phyloP scores from a whole-genome alignment of 2,329 filamentous ascomycete species.

The Neurospora crassa region DNA sequence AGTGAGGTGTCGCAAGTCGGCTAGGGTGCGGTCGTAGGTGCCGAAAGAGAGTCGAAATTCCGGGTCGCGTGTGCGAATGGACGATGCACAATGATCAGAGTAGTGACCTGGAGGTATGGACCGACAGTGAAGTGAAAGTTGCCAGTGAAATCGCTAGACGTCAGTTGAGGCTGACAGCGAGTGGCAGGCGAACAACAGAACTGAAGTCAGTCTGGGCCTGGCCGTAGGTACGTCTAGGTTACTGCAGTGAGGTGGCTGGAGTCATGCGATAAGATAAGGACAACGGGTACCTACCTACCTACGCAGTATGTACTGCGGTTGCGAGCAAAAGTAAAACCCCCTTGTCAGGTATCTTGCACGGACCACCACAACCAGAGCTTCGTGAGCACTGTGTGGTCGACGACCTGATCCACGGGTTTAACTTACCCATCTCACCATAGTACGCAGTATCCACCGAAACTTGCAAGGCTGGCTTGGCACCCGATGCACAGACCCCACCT shows the following conservation, averaged over 20 bases:
- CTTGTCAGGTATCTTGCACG: too few relatives aligned
- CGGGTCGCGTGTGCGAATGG: neutral
- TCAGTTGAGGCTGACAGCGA: constrained; percentile 5
- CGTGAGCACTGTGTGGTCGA: too few relatives aligned
- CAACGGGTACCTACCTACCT: too few relatives aligned
- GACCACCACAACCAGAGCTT: too few relatives aligned
- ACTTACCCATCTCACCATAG: too few relatives aligned
- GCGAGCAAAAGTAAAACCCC: too few relatives aligned
- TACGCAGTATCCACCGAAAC: neutral
- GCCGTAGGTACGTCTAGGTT: neutral
- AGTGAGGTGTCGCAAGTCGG: neutral
- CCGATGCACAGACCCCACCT: constrained; percentile 13
- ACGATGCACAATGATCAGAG: neutral
- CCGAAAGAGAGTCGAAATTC: neutral
- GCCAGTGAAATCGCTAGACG: neutral
- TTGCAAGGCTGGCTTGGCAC: neutral
- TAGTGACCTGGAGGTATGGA: neutral
- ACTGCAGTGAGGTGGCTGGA: neutral
- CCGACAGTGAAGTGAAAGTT: neutral
- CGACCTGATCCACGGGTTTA: too few relatives aligned
- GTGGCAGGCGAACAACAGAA: neutral
- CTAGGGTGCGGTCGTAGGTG: neutral
- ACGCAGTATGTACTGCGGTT: too few relatives aligned
- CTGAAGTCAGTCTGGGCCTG: neutral
- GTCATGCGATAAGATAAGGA: constrained; percentile 12